Evolutionary conservation across 139 green algal genomes (phyloP).

Genomic region (Chlamydomonas sp.): DNA sequence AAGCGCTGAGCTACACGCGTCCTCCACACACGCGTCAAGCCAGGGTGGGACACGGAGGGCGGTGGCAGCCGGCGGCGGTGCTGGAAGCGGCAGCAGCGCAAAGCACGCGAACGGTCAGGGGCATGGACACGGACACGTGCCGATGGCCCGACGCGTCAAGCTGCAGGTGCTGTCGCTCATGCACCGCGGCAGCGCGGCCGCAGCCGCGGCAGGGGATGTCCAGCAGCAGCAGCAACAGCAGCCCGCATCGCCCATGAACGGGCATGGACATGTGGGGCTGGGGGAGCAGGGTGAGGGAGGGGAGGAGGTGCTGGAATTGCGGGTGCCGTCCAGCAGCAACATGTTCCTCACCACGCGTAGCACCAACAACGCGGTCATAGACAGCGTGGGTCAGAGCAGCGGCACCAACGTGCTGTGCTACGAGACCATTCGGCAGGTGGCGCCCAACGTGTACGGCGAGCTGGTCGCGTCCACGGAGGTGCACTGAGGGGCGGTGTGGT

Average conservation of each 20-base stretch:
- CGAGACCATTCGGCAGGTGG: conserved; percentile 5
- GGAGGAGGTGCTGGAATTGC: too few relatives aligned
- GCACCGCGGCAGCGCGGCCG: not conserved
- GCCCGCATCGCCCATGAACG: too few relatives aligned
- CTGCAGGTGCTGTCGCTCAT: conserved; percentile 28
- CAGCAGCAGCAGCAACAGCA: not conserved
- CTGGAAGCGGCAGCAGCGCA: too few relatives aligned
- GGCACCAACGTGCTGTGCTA: not conserved
- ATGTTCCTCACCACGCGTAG: too few relatives aligned
- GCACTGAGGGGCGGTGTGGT: not conserved
- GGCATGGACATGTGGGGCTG: too few relatives aligned
- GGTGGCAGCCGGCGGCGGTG: too few relatives aligned
- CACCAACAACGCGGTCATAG: not conserved
- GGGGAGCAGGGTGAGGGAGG: too few relatives aligned
- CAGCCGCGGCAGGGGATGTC: not conserved
- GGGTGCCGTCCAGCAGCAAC: too few relatives aligned
- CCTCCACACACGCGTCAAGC: too few relatives aligned
- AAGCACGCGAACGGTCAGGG: too few relatives aligned
- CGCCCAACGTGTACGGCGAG: conserved; percentile 25
- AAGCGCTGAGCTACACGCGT: too few relatives aligned
- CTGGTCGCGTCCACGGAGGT: conserved; percentile 1
- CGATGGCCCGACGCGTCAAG: conserved; percentile 4
- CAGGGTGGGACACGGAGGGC: too few relatives aligned
- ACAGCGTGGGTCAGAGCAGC: not conserved
- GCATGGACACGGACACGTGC: not conserved